Evolutionary conservation across 495 filamentous ascomycete species (phyloP).

Genomic region (Penicillium pancosmium): DNA sequence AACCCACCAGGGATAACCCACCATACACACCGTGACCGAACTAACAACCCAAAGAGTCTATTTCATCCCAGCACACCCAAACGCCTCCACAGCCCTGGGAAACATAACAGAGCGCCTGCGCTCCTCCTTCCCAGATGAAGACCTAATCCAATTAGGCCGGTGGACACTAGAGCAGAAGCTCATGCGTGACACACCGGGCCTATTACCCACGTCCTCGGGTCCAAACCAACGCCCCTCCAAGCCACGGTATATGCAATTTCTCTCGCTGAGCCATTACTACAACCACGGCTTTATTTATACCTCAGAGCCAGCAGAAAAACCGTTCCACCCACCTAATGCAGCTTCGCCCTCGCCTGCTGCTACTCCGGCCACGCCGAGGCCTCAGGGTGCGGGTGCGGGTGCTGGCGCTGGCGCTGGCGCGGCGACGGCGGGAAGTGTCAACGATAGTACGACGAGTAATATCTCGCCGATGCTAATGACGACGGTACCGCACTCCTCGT

Average conservation of each 20-base stretch:
- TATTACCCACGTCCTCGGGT: conserved; percentile 34
- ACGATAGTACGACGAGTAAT: neutral
- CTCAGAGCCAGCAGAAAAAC: conserved; percentile 34
- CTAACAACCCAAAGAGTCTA: conserved; percentile 36
- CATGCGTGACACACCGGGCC: conserved; percentile 50
- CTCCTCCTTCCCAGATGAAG: conserved; percentile 39
- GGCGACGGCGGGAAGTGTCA: neutral
- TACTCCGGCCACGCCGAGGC: neutral
- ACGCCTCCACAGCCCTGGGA: conserved; percentile 38
- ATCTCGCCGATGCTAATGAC: conserved; percentile 43
- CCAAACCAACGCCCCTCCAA: conserved; percentile 29
- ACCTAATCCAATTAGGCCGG: conserved; percentile 40
- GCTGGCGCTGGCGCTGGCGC: neutral
- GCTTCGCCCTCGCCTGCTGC: conserved; percentile 2
- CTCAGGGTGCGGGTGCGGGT: neutral
- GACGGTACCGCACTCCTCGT: conserved; percentile 38
- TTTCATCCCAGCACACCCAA: conserved; percentile 50
- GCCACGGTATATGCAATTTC: conserved; percentile 50
- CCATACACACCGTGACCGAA: neutral
- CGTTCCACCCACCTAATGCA: conserved; percentile 10
- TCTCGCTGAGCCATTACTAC: conserved; percentile 43
- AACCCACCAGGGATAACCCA: neutral
- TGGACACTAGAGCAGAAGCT: conserved; percentile 50
- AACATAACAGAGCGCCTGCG: conserved; percentile 46
- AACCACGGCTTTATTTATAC: conserved; percentile 50